phyloP scores from a whole-genome alignment of 805 yeast species.

The Yarrowia sp. region DNA sequence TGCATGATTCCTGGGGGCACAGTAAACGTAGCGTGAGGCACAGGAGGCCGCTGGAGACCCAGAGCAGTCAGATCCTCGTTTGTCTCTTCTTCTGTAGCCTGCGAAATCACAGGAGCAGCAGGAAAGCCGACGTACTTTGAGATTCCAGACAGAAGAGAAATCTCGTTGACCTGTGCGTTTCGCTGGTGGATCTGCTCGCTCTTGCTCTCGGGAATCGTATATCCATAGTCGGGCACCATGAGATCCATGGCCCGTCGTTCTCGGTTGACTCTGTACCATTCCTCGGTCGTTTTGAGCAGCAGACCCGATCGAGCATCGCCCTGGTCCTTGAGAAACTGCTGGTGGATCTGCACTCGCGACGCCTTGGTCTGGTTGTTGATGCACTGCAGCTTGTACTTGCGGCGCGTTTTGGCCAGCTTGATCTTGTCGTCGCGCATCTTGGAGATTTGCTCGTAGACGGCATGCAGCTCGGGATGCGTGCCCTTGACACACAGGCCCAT shows the following conservation, averaged over 20 bases:
- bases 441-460: slow-evolving; percentile 73
- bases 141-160: slow-evolving; percentile 74
- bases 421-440: slow-evolving; percentile 76
- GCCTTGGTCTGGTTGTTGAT: slow-evolving; percentile 84
- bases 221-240: slow-evolving; percentile 56
- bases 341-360: slow-evolving; percentile 79
- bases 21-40: not conserved
- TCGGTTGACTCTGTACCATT: slow-evolving; percentile 90
- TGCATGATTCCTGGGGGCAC: slow-evolving; percentile 20
- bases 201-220: slow-evolving; percentile 54
- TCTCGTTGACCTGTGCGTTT: slow-evolving; percentile 68
- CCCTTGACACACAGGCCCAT: slow-evolving; percentile 86
- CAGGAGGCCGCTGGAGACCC: slow-evolving; percentile 52
- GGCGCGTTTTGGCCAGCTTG: slow-evolving; percentile 56
- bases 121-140: slow-evolving; percentile 78
- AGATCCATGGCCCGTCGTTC: slow-evolving; percentile 85
- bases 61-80: slow-evolving; percentile 73
- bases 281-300: slow-evolving; percentile 74
- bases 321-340: slow-evolving; percentile 72
- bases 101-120: slow-evolving; percentile 71
- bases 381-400: slow-evolving; percentile 73
- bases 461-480: slow-evolving; percentile 86
- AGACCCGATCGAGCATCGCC: slow-evolving; percentile 71
- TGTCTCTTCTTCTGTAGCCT: slow-evolving; percentile 75
- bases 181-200: slow-evolving; percentile 68